Evolutionary conservation across 2,329 filamentous ascomycete genomes (phyloP).

Genomic region (Sarocladium strictum): DNA sequence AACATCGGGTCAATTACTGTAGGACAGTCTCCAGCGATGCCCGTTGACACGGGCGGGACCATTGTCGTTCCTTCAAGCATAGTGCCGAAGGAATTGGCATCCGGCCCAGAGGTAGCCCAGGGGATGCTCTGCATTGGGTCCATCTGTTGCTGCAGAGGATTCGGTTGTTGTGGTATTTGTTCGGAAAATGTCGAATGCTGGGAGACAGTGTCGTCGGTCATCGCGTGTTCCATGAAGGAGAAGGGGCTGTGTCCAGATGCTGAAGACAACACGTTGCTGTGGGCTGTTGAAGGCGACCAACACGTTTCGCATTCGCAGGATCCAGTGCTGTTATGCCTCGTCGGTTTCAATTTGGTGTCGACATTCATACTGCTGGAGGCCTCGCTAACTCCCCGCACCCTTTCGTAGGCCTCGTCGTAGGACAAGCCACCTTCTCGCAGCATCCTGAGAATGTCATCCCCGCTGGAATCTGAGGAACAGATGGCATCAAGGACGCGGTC

Average conservation of each 20-base stretch:
- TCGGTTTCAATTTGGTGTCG: not conserved
- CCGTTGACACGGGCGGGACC: not conserved
- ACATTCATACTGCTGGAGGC: not conserved
- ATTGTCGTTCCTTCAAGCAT: not conserved
- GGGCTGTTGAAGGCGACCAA: not conserved
- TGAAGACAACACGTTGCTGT: conserved; percentile 6
- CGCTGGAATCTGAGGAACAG: conserved; percentile 1
- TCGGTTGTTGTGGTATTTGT: not conserved
- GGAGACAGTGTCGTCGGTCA: not conserved
- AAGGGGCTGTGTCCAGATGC: conserved; percentile 1
- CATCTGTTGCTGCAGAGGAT: conserved; percentile 3
- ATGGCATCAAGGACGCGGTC: conserved; percentile 3
- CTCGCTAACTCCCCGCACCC: not conserved
- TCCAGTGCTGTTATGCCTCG: not conserved
- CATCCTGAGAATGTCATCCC: conserved; percentile 1
- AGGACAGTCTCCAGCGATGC: conserved; percentile 1
- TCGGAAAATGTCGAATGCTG: not conserved
- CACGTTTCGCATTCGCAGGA: conserved; percentile 1
- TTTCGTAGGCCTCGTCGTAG: conserved; percentile 2
- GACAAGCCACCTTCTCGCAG: not conserved
- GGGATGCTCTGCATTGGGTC: conserved; percentile 8
- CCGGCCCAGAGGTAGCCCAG: not conserved
- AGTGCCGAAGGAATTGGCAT: not conserved
- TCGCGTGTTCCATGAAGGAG: not conserved
- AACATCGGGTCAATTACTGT: conserved; percentile 2